These are phyloP conservation scores for Boletus speciosus DNA, from an alignment of 768 basidiomycete genomes.

Conservation along the genomic window DNA sequence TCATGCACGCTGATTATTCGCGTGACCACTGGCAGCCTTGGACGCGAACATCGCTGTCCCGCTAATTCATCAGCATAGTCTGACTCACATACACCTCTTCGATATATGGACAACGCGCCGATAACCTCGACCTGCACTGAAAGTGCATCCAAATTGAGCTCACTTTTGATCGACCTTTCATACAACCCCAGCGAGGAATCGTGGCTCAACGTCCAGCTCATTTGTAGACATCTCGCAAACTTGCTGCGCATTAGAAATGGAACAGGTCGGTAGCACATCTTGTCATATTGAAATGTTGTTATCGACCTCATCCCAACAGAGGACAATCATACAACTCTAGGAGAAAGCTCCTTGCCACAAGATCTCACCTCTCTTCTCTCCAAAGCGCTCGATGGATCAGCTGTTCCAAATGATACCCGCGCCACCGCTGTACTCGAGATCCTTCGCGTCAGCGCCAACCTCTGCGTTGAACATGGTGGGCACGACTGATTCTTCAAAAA, in stretches of 20 bases:
- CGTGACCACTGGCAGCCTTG: neutral
- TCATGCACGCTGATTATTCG: constrained; percentile 3
- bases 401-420: constrained; percentile 43
- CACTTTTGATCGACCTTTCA: constrained; percentile 33
- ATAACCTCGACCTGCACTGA: constrained; percentile 22
- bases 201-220: constrained; percentile 53
- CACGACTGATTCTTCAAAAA: constrained; percentile 1
- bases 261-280: constrained; percentile 37
- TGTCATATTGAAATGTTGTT: neutral
- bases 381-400: constrained; percentile 47
- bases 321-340: constrained; percentile 69
- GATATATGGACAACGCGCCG: constrained; percentile 18
- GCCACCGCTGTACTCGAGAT: constrained; percentile 60
- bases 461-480: constrained; percentile 81
- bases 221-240: constrained; percentile 59
- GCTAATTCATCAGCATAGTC: neutral
- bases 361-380: constrained; percentile 60
- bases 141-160: constrained; percentile 31
- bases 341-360: constrained; percentile 60
- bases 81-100: neutral
- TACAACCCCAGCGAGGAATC: constrained; percentile 29
- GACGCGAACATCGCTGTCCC: neutral
- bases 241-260: constrained; percentile 54
- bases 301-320: constrained; percentile 38
- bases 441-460: constrained; percentile 75